Percentiles rank a stretch among this genome's conserved stretches.
Conservation (phyloP, 2,329 filamentous ascomycete genomes). For the Cordyceps javanica region DNA sequence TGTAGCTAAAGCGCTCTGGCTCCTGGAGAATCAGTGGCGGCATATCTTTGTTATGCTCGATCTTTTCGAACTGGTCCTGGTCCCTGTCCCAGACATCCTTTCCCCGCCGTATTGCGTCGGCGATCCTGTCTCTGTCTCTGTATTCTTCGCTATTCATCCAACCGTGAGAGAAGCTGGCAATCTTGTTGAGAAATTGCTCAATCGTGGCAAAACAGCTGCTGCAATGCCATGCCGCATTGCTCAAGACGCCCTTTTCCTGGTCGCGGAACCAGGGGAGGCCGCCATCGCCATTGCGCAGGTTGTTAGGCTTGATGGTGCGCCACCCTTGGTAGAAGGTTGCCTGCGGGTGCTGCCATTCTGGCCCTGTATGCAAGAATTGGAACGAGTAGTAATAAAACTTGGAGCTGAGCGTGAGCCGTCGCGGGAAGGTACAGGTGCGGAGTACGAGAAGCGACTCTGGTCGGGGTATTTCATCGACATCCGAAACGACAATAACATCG, state of each 20-base stretch:
- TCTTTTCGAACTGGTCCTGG: conserved; percentile 39
- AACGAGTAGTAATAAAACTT: conserved; percentile 54
- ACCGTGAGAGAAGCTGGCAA: conserved; percentile 50
- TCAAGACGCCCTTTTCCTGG: conserved; percentile 38
- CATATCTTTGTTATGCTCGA: conserved; percentile 47
- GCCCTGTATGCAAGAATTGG: conserved; percentile 38
- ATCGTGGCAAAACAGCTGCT: conserved; percentile 54
- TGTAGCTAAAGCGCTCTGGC: conserved; percentile 35
- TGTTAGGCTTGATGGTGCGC: conserved; percentile 46
- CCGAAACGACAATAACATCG: conserved; percentile 54
- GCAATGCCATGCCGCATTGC: conserved; percentile 56
- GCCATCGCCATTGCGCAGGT: conserved; percentile 45
- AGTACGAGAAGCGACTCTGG: conserved; percentile 43
- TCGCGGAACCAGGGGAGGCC: conserved; percentile 31
- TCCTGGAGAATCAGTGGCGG: conserved; percentile 40
- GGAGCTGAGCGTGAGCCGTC: conserved; percentile 44
- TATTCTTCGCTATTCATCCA: conserved; percentile 45
- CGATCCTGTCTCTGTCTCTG: conserved; percentile 41
- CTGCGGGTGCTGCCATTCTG: conserved; percentile 51
- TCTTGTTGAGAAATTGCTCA: conserved; percentile 48
- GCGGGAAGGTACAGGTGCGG: conserved; percentile 45
- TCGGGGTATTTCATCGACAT: conserved; percentile 55
- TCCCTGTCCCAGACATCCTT: conserved; percentile 49
- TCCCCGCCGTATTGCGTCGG: conserved; percentile 44
- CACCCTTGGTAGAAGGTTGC: conserved; percentile 44